Conservation (phyloP, 441 rosid genomes). For the Arabidopsis lyrata region DNA sequence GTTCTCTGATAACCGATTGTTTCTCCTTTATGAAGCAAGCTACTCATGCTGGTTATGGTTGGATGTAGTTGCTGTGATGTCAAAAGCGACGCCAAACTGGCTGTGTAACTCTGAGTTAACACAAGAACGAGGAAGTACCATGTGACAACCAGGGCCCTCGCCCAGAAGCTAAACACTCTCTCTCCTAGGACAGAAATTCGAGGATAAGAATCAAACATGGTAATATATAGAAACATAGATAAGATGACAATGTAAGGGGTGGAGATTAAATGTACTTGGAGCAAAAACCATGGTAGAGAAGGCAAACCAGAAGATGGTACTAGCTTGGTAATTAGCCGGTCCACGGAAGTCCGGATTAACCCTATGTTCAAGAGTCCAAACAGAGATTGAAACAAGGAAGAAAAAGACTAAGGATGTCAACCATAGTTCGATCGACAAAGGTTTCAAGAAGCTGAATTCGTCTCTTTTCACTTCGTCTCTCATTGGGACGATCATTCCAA, state of each 20-base stretch:
- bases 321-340: constrained; percentile 53
- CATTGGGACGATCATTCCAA: constrained; percentile 56
- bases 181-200: constrained; percentile 50
- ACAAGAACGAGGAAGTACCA: constrained; percentile 71
- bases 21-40: constrained; percentile 53
- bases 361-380: constrained; percentile 54
- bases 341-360: constrained; percentile 69
- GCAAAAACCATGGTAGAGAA: constrained; percentile 81
- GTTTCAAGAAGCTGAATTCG: constrained; percentile 61
- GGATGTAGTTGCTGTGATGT: constrained; percentile 55
- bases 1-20: constrained; percentile 52
- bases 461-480: constrained; percentile 42
- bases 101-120: constrained; percentile 67
- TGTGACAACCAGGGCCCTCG: constrained; percentile 52
- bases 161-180: constrained; percentile 57
- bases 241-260: not conserved
- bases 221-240: not conserved
- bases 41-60: constrained; percentile 46
- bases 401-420: constrained; percentile 49
- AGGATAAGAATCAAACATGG: not conserved
- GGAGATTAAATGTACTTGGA: constrained; percentile 49
- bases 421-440: constrained; percentile 69
- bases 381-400: constrained; percentile 48
- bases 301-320: constrained; percentile 64
- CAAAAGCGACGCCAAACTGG: constrained; percentile 61